Evolutionary conservation across 1,139 yeast genomes (phyloP), one percentile per base, ranked within the genome.

Genomic region (Saccharomyces pastorianus): DNA sequence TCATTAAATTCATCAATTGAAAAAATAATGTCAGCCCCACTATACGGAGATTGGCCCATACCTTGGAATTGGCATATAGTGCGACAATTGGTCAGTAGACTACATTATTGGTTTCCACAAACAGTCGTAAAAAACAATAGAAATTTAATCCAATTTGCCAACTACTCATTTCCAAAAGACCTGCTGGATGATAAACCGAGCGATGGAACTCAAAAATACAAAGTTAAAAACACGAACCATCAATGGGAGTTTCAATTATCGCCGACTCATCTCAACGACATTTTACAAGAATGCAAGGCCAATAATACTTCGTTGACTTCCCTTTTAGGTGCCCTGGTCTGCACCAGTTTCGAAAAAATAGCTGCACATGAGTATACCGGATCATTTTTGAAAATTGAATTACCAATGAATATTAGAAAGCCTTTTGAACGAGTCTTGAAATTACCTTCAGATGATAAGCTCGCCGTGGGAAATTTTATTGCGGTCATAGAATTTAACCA

Each of bases 381-480:
- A 2, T 48, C 58, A 2, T 46, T 44, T 20, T 46, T 64, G 13
- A 62, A 58, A 20, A 56, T 64, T 4, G 56, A 55, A 46, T 55
- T 67, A 3, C 71, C 71, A 6, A 58, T 67, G 55, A 64, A 66
- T 55, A 59, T 67, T 0, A 61, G 71, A 52, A 32, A 29, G 4
- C 51, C 53, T 4, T 57, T 65, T 42, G 51, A 53, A 29, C 44
- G 55, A 27, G 25, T 46, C 6, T 31, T 63, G 14, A 34, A 53
- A 7, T 28, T 54, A 1, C 42, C 53, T 1, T 42, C 55, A 23
- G 56, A 60, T 13, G 34, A 53, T 13, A 44, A 56, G 11, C 14
- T 54, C 8, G 54, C 56, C 26, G 46, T 64, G 41, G 70, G 70
- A 13, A 63, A 64, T 51, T 64, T 61, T 46, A 59, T 67, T 6